These are phyloP conservation scores for Pyrenophora seminiperda DNA, from an alignment of 2,329 filamentous ascomycete species.

Conservation along the genomic window DNA sequence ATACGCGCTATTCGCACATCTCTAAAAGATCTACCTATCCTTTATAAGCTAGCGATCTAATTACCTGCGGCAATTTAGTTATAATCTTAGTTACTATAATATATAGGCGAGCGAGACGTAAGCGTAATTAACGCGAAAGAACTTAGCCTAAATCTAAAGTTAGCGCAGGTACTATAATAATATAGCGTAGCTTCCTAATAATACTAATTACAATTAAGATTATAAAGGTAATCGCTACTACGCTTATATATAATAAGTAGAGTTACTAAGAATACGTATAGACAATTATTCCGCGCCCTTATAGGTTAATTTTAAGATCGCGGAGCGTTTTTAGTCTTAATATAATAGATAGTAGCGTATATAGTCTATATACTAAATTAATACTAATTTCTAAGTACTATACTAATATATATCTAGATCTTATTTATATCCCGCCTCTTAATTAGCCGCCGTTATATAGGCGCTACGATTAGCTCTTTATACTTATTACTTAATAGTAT, in stretches of 20 bases:
- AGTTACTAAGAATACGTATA: background rate
- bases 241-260: background rate
- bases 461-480: too few species aligned
- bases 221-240: background rate
- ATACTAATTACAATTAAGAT: background rate
- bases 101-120: background rate
- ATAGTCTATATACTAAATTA: background rate
- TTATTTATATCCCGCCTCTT: background rate
- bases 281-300: background rate
- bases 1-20: background rate
- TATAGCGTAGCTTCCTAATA: background rate
- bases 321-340: background rate
- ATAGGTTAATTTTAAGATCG: background rate
- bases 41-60: background rate
- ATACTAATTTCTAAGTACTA: too few species aligned
- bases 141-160: background rate
- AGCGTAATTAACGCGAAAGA: background rate
- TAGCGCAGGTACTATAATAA: background rate
- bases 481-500: background rate
- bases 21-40: background rate
- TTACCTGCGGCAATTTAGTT: background rate
- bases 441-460: background rate
- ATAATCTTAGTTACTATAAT: background rate
- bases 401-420: background rate
- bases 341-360: background rate